A percentile compares a stretch with the other conserved stretches of the same genome.
These are phyloP conservation scores for Juncus effusus DNA, from an alignment of 176 grass and related monocot species.

Conservation along the genomic window DNA sequence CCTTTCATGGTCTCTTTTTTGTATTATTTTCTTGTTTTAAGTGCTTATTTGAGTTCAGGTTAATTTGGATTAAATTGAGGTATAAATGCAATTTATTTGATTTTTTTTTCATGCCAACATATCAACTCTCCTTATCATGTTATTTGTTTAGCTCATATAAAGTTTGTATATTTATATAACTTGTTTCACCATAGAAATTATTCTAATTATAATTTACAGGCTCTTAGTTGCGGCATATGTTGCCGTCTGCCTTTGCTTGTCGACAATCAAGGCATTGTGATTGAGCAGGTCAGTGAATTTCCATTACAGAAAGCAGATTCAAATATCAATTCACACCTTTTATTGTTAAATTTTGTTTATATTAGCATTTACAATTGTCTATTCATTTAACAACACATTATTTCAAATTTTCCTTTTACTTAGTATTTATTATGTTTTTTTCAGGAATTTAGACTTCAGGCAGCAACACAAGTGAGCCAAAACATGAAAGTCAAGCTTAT, in stretches of 20 bases:
- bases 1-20: too few relatives aligned
- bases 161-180: neutral
- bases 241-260: constrained; percentile 38
- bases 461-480: constrained; percentile 35
- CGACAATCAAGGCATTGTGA: constrained; percentile 42
- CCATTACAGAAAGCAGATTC: too few relatives aligned
- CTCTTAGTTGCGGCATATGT: constrained; percentile 33
- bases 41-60: too few relatives aligned
- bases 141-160: too few relatives aligned
- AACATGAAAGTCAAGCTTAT: constrained; percentile 83
- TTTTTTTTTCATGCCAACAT: too few relatives aligned
- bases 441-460: constrained; percentile 51
- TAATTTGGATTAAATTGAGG: too few relatives aligned
- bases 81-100: too few relatives aligned
- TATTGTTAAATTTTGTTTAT: constrained; percentile 1
- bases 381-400: too few relatives aligned
- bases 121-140: neutral
- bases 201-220: constrained; percentile 20
- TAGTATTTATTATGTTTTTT: neutral
- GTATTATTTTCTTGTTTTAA: too few relatives aligned
- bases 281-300: constrained; percentile 33
- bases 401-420: too few relatives aligned
- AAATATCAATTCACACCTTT: neutral
- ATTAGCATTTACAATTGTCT: too few relatives aligned
- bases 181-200: neutral